A percentile compares a stretch with the other conserved stretches of the same genome.
Conservation (phyloP, 202 grass and related monocot species). For the Musa balbisiana region DNA sequence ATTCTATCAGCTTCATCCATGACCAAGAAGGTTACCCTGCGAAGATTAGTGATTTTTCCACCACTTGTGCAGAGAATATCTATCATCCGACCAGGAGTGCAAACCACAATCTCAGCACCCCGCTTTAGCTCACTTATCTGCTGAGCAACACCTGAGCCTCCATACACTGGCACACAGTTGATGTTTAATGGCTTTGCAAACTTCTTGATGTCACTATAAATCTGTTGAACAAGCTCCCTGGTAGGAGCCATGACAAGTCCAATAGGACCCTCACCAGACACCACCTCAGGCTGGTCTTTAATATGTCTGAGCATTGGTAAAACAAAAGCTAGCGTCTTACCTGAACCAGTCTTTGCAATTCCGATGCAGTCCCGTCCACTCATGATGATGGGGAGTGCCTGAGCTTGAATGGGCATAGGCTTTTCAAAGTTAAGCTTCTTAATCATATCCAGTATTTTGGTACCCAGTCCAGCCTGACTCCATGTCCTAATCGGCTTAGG, state of each 20-base stretch:
- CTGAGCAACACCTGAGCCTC: conserved; percentile 92
- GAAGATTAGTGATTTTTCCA: conserved; percentile 92
- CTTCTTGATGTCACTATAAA: conserved; percentile 88
- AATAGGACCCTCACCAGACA: conserved; percentile 87
- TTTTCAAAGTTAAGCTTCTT: conserved; percentile 95
- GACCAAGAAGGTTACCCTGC: conserved; percentile 83
- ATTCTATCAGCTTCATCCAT: conserved; percentile 99
- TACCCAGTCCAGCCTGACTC: conserved; percentile 81
- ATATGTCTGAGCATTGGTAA: conserved; percentile 96
- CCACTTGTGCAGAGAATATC: conserved; percentile 88
- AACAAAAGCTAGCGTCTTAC: conserved; percentile 94
- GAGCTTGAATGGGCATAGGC: conserved; percentile 87
- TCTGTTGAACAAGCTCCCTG: conserved; percentile 89
- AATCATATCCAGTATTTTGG: conserved; percentile 90
- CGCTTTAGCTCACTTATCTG: conserved; percentile 96
- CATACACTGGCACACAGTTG: conserved; percentile 87
- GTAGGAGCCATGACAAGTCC: conserved; percentile 96
- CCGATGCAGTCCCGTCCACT: conserved; percentile 96
- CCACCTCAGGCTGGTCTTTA: conserved; percentile 75
- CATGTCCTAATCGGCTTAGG: conserved; percentile 91
- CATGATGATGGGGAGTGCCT: conserved; percentile 84
- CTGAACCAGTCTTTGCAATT: conserved; percentile 88
- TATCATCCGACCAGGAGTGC: conserved; percentile 93
- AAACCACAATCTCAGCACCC: conserved; percentile 87
- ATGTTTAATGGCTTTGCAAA: conserved; percentile 78